These are phyloP conservation scores for Phenoliferia sp. DNA, from an alignment of 1,284 basidiomycete genomes.

Conservation along the genomic window DNA sequence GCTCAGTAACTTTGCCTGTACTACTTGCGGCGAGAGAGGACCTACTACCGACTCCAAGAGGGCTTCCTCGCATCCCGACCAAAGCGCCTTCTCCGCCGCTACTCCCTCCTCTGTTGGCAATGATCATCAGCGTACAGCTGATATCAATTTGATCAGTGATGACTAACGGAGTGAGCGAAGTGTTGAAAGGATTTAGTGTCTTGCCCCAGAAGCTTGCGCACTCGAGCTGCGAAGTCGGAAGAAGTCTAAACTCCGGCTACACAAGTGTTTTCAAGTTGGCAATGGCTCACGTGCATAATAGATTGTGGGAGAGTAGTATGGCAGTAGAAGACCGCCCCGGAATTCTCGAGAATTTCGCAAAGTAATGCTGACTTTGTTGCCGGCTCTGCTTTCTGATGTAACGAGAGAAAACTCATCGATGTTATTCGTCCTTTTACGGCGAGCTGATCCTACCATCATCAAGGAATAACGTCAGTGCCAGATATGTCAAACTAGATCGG, in stretches of 20 bases:
- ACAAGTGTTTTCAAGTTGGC: neutral
- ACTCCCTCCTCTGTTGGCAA: slow-evolving; percentile 24
- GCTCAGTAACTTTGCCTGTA: too few species aligned
- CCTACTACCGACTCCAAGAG: slow-evolving; percentile 40
- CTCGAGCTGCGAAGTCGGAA: slow-evolving; percentile 4
- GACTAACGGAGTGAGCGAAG: slow-evolving; percentile 18
- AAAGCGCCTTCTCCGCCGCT: slow-evolving; percentile 40
- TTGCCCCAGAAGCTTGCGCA: slow-evolving; percentile 34
- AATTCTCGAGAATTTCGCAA: slow-evolving; percentile 32
- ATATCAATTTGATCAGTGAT: neutral
- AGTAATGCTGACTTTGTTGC: slow-evolving; percentile 1
- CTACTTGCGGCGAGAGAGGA: neutral
- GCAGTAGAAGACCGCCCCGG: slow-evolving; percentile 39
- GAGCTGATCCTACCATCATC: slow-evolving; percentile 50
- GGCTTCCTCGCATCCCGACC: slow-evolving; percentile 38
- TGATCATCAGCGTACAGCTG: neutral
- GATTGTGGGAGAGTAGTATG: slow-evolving; percentile 37
- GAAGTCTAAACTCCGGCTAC: neutral
- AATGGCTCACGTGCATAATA: slow-evolving; percentile 18
- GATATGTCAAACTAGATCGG: neutral
- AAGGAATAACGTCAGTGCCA: neutral
- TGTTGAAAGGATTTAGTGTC: slow-evolving; percentile 37
- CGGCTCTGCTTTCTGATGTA: neutral
- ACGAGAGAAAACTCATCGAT: slow-evolving; percentile 48
- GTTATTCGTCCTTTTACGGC: slow-evolving; percentile 56